These are phyloP conservation scores for Kwoniella europaea DNA, from an alignment of 768 basidiomycete genomes.

Conservation along the genomic window DNA sequence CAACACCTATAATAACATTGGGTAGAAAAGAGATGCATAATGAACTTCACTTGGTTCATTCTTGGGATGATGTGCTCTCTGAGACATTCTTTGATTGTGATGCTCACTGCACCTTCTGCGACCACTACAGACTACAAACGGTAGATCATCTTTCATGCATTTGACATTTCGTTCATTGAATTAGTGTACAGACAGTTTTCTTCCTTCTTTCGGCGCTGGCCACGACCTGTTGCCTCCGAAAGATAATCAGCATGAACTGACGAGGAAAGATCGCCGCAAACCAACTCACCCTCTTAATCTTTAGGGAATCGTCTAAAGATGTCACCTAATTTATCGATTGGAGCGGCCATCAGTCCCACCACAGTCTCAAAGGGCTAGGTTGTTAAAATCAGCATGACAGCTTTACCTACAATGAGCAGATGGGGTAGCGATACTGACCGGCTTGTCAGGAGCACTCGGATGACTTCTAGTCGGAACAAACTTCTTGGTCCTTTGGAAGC, in stretches of 20 bases:
- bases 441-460: conserved; percentile 36
- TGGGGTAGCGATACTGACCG: too few relatives aligned
- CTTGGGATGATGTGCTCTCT: too few relatives aligned
- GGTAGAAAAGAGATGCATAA: neutral
- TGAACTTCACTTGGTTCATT: too few relatives aligned
- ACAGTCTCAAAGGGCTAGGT: conserved; percentile 42
- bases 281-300: conserved; percentile 6
- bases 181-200: neutral
- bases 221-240: neutral
- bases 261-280: neutral
- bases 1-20: neutral
- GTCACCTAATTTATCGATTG: conserved; percentile 36
- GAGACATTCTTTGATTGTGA: too few relatives aligned
- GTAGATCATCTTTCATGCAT: too few relatives aligned
- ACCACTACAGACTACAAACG: too few relatives aligned
- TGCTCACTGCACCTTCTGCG: too few relatives aligned
- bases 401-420: too few relatives aligned
- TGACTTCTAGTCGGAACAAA: conserved; percentile 40
- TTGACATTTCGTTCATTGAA: too few relatives aligned
- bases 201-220: neutral
- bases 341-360: conserved; percentile 28
- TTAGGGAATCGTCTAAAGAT: conserved; percentile 34
- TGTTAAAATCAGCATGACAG: too few relatives aligned
- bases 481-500: conserved; percentile 35
- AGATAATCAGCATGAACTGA: neutral